Evolutionary conservation across 768 basidiomycete species (phyloP), one percentile per base, ranked within the genome.

Genomic region (Scleroderma bovista): DNA sequence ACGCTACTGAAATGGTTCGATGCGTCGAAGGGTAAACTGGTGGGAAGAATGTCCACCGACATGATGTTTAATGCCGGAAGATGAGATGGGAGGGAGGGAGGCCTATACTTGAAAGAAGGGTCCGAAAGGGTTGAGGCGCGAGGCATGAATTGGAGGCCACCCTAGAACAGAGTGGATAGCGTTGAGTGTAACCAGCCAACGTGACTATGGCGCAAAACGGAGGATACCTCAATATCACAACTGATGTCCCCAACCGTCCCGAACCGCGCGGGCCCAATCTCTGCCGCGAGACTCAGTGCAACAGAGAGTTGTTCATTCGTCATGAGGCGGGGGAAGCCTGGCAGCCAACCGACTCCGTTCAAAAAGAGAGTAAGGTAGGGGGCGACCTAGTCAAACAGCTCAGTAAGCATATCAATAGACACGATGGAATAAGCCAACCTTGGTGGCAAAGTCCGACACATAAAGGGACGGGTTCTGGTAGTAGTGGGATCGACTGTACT

Each of bases 1-100:
- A 72, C 77, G 2, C 66, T 60, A 9, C 86, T 87, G 66, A 96
- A 96, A 51, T 87, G 82, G 20, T 73, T 59, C 2, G 88, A 90
- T 7, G 93, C 86, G 54, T 95, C 92, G 48, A 81, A 69, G 1
- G 93, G 88, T 22, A 97, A 75, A 49, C 86, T 80, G 0, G 93
- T 78, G 0, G 93, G 93, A 4, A 96, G 78, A 57, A 95, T 96
- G 61, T 97, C 93, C 45, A 94, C 86, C 0, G 88, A 80, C 81
- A 93, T 93, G 57, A 95, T 81, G 48, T 86, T 81, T 34, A 81
- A 76, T n/a, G 72, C 69, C 0, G 81, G 80, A 12, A 81, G 72
- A 47, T 78, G 62, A 2, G 65, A 56, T 0, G 75, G 71, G 6
- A 77, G 68, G 15, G 60, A 61, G 7, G 65, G 48, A 0, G 80